Conservation (phyloP, 148 eudicot species). For the Suaeda aralocaspica region DNA sequence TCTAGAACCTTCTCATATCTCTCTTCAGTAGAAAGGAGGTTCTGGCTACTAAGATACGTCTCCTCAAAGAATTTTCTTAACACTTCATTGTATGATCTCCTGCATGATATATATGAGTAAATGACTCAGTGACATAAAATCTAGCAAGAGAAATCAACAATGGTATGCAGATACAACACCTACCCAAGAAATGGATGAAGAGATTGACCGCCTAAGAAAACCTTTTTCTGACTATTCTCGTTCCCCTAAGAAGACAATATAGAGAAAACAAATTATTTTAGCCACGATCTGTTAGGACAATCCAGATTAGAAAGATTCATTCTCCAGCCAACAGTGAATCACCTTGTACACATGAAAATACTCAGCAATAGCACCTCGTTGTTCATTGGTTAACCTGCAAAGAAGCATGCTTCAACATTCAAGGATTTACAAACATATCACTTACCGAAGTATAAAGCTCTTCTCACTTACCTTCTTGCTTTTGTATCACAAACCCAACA, state of each 20-base stretch:
- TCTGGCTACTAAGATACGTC: constrained; percentile 53
- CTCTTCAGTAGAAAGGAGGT: constrained; percentile 59
- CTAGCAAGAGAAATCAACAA: neutral
- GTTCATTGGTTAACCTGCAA: constrained; percentile 72
- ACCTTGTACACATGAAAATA: constrained; percentile 85
- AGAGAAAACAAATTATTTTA: neutral
- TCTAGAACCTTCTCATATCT: constrained; percentile 80
- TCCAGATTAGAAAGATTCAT: neutral
- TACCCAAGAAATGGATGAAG: constrained; percentile 84
- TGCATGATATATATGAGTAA: constrained; percentile 35
- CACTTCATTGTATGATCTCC: constrained; percentile 84
- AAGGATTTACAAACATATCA: neutral
- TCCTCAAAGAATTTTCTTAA: constrained; percentile 59
- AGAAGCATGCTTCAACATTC: constrained; percentile 16
- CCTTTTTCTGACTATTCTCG: constrained; percentile 65
- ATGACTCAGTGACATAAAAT: constrained; percentile 3
- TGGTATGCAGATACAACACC: constrained; percentile 26
- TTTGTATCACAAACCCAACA: constrained; percentile 99
- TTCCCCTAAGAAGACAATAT: constrained; percentile 45
- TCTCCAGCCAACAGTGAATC: neutral
- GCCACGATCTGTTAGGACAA: constrained; percentile 1
- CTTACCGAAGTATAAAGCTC: neutral
- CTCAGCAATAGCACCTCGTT: constrained; percentile 72
- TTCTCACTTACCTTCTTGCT: constrained; percentile 70
- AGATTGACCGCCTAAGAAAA: constrained; percentile 45